Conservation (phyloP, 1,284 basidiomycete genomes). For the Leucoagaricus sp. region DNA sequence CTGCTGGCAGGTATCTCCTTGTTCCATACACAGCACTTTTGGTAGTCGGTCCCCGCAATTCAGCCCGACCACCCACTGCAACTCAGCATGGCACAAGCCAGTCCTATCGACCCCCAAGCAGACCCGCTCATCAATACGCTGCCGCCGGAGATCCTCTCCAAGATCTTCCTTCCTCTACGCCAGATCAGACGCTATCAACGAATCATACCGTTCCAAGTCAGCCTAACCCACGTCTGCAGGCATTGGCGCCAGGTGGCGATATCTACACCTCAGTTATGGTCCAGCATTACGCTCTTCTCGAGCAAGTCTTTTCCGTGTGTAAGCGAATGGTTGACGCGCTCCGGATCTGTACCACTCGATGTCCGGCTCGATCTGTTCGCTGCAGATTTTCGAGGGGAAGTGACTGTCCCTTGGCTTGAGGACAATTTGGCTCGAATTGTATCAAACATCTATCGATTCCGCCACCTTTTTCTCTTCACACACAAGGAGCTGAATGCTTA, state of each 20-base stretch:
- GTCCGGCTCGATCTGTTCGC: constrained; percentile 25
- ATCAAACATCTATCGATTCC: constrained; percentile 24
- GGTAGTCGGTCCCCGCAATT: no score
- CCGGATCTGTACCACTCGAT: constrained; percentile 22
- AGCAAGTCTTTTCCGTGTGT: constrained; percentile 18
- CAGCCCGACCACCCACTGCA: no score
- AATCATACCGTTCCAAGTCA: constrained; percentile 17
- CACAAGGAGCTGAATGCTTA: constrained; percentile 23
- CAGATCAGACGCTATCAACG: constrained; percentile 1
- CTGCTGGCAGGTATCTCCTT: no score
- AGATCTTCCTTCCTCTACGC: constrained; percentile 23
- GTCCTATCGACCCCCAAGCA: not conserved
- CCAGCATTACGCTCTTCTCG: constrained; percentile 24
- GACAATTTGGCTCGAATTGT: not conserved
- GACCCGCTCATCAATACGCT: constrained; percentile 16
- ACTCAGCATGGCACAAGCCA: no score
- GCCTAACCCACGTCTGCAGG: constrained; percentile 25
- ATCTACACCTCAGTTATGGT: constrained; percentile 26
- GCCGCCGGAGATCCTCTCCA: constrained; percentile 30
- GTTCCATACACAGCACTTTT: no score
- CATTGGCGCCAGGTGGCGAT: constrained; percentile 29
- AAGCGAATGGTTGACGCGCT: constrained; percentile 23
- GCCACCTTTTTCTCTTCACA: constrained; percentile 27
- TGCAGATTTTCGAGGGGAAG: constrained; percentile 20
- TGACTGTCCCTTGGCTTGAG: constrained; percentile 12